A percentile compares a stretch with the other conserved stretches of the same genome.
These are phyloP conservation scores for Geotrichum citri-aurantii DNA, from an alignment of 1,139 yeast genomes.

Conservation along the genomic window DNA sequence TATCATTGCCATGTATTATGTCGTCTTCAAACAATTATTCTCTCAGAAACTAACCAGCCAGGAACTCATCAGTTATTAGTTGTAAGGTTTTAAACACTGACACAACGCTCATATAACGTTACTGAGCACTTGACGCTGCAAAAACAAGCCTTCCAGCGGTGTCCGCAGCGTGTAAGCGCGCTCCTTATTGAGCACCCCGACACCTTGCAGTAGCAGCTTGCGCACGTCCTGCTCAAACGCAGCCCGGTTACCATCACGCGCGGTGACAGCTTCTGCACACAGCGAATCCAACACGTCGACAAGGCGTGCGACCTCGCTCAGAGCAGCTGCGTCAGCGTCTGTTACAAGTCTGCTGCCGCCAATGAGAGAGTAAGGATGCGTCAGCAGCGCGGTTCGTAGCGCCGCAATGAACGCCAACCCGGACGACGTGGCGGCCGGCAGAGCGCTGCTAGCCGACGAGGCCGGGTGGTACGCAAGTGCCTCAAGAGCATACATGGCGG, in stretches of 20 bases:
- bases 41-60: no score
- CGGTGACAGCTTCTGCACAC: neutral
- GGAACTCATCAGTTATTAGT: no score
- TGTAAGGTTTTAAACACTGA: neutral
- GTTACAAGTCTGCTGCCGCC: no score
- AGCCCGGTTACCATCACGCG: constrained; percentile 7
- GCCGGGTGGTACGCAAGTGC: neutral
- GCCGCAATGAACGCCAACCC: neutral
- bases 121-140: neutral
- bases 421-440: neutral
- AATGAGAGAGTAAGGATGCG: neutral
- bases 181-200: constrained; percentile 25
- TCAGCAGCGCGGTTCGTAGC: neutral
- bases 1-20: neutral
- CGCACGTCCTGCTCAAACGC: constrained; percentile 24
- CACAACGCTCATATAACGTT: neutral
- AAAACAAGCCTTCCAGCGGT: constrained; percentile 20
- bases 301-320: neutral
- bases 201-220: constrained; percentile 25
- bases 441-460: neutral
- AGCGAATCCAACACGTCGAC: neutral
- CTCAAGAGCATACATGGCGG: neutral
- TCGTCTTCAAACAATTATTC: neutral
- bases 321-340: neutral
- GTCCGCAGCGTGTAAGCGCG: constrained; percentile 23